Evolutionary conservation across 352 stramenopile species (phyloP).

Genomic region (Globisporangium camurandrum): DNA sequence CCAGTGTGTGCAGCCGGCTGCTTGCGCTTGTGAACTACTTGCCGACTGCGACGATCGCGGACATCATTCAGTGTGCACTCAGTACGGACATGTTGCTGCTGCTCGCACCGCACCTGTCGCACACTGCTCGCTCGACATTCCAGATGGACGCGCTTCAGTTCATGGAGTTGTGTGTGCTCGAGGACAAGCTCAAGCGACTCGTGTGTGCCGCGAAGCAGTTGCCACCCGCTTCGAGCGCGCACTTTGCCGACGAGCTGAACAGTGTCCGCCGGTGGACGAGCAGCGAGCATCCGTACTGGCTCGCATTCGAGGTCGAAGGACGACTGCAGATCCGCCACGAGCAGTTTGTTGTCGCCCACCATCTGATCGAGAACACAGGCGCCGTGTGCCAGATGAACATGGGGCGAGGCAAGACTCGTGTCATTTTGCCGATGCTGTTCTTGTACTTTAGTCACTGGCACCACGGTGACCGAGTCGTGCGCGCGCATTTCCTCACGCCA

Average conservation of each 20-base stretch:
- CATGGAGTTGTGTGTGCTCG: constrained; percentile 62
- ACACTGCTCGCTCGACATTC: constrained; percentile 12
- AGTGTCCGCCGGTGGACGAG: constrained; percentile 40
- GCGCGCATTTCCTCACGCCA: constrained; percentile 50
- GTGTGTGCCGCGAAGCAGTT: constrained; percentile 9
- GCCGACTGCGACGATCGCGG: constrained; percentile 18
- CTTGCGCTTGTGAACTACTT: constrained; percentile 18
- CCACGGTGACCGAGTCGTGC: constrained; percentile 20
- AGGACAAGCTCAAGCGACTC: constrained; percentile 61
- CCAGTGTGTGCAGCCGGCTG: constrained; percentile 9
- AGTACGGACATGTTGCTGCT: constrained; percentile 22
- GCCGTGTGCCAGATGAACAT: constrained; percentile 84
- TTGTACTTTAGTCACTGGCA: constrained; percentile 40
- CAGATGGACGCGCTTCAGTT: constrained; percentile 16
- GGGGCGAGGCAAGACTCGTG: constrained; percentile 79
- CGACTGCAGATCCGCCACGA: constrained; percentile 74
- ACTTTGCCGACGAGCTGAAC: constrained; percentile 45
- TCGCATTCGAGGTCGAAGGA: constrained; percentile 84
- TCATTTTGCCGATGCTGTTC: constrained; percentile 87
- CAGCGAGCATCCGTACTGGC: constrained; percentile 59
- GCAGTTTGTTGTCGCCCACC: constrained; percentile 62
- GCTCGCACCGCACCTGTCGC: constrained; percentile 19
- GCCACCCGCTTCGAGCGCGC: constrained; percentile 10
- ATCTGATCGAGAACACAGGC: constrained; percentile 59
- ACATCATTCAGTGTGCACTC: constrained; percentile 33